Base-by-base conservation (phyloP, 2,329 filamentous ascomycete genomes). In the Sporothrix schenckii region DNA sequence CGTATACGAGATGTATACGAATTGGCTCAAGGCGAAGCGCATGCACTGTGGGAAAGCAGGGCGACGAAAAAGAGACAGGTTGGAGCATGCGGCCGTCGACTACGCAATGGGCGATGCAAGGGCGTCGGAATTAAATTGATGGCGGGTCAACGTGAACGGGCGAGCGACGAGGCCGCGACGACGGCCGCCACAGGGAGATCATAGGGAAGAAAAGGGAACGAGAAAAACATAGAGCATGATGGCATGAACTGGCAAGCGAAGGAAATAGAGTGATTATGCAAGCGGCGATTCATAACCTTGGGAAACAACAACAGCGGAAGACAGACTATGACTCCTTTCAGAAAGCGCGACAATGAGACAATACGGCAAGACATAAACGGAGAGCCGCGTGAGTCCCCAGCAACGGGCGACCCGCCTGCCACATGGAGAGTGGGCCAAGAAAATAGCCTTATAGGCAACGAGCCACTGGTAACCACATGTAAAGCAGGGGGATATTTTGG, bases 121-220 rank as follows among this genome's bases (percentile, higher is more conserved):
- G 61, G 67, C 27, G 70, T 71, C 58, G 58, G 66, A n/a, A 53
- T 61, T 69, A 72, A 27, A 68, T 65, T 68, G 67, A 19, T n/a
- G 41, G 66, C 56, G 66, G 66, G 66, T 54, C 16, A 39, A 71
- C 66, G 60, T 71, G 66, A 49, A 68, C 69, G 68, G 56, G 49
- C 50, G 60, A 66, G 11, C 66, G 21, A 50, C n/a, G n/a, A n/a
- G 65, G 34, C 53, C 34, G 49, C 66, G 39, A 30, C 34, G 52
- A 50, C 24, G n/a, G n/a, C 30, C 30, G 11, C 65, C 11, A 58
- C 14, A 44, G 14, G 34, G 39, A 4, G 30, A 54, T 27, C 34
- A 54, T 14, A n/a, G 27, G 67, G 47, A 66, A 10, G 24, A 66
- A 58, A 58, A 66, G 27, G 41, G 14, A 4, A 9, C 41, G n/a